phyloP scores from a whole-genome alignment of 306 rosid species.

The Cajanus cajan region DNA sequence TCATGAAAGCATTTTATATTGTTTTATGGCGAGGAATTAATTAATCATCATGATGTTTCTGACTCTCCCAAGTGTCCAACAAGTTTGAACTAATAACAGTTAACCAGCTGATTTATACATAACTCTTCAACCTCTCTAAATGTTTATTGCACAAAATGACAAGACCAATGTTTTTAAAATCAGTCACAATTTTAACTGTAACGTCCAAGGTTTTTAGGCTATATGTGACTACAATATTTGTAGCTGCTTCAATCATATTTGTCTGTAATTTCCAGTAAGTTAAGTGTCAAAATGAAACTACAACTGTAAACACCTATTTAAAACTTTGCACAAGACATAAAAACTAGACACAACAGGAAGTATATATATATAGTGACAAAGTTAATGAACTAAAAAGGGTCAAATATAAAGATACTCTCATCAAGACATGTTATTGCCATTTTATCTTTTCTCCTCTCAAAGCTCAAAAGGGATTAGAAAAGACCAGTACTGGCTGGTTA shows the following conservation, averaged over 20 bases:
- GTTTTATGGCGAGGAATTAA: neutral
- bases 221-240: neutral
- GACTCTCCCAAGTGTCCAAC: neutral
- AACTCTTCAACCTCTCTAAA: neutral
- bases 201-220: neutral
- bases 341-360: neutral
- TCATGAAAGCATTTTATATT: slow-evolving; percentile 2
- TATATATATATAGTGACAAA: neutral
- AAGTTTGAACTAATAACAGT: slow-evolving; percentile 24
- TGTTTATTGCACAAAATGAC: neutral
- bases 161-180: neutral
- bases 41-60: slow-evolving; percentile 20
- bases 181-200: neutral
- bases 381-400: slow-evolving; percentile 22
- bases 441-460: slow-evolving; percentile 43
- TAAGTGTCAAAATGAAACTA: neutral
- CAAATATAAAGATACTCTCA: slow-evolving; percentile 32
- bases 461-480: slow-evolving; percentile 12
- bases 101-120: neutral
- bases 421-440: slow-evolving; percentile 44
- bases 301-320: neutral
- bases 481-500: too few relatives aligned
- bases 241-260: neutral
- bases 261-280: neutral
- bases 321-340: neutral